Evolutionary conservation across 352 stramenopile species (phyloP).

Genomic region (Phytophthora pluvialis): DNA sequence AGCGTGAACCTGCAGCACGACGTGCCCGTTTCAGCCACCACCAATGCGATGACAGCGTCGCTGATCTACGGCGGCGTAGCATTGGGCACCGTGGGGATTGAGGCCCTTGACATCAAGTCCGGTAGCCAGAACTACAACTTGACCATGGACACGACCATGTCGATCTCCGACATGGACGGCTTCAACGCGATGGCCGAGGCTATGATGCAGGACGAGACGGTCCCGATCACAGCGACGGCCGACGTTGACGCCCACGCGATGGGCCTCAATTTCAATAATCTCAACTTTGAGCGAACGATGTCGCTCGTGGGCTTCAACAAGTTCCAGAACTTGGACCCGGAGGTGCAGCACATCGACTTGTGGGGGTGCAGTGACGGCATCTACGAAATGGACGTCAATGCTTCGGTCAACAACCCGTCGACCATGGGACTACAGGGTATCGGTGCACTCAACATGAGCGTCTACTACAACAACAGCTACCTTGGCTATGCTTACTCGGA

Average conservation of each 20-base stretch:
- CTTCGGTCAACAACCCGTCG: conserved; percentile 56
- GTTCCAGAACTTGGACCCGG: conserved; percentile 41
- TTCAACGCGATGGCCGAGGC: conserved; percentile 52
- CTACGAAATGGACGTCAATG: conserved; percentile 62
- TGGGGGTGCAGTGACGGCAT: conserved; percentile 41
- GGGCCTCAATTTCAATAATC: conserved; percentile 50
- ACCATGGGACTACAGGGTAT: conserved; percentile 59
- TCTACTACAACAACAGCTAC: conserved; percentile 68
- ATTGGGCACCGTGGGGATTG: conserved; percentile 53
- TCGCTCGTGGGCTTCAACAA: conserved; percentile 56
- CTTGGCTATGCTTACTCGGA: conserved; percentile 61
- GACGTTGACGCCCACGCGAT: conserved; percentile 46
- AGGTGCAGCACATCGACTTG: conserved; percentile 59
- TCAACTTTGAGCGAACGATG: conserved; percentile 57
- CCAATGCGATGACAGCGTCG: conserved; percentile 44
- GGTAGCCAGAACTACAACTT: conserved; percentile 60
- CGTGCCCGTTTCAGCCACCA: conserved; percentile 43
- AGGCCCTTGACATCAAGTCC: conserved; percentile 51
- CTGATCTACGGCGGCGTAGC: conserved; percentile 46
- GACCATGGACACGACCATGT: conserved; percentile 40
- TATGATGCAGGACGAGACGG: conserved; percentile 43
- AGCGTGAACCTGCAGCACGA: conserved; percentile 61
- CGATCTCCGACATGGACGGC: conserved; percentile 48
- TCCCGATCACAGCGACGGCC: conserved; percentile 46
- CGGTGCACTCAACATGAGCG: conserved; percentile 66